A percentile compares a stretch with the other conserved stretches of the same genome.
These are phyloP conservation scores for Yarrowia sp. DNA, from an alignment of 805 yeast genomes.

Conservation along the genomic window DNA sequence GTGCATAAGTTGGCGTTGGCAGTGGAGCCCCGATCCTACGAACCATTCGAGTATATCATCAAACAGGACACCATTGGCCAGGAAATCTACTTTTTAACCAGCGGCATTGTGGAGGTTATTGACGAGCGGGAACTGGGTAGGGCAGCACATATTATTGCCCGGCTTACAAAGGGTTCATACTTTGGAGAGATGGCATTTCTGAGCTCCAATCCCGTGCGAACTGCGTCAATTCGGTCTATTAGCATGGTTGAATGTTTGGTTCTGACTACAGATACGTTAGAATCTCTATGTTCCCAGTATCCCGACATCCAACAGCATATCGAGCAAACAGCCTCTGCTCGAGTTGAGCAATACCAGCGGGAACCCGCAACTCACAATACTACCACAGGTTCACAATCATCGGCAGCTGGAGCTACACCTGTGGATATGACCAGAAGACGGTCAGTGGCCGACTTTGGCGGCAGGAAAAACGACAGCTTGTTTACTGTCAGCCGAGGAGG, in stretches of 20 bases:
- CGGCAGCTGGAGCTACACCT: background rate
- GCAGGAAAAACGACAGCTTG: background rate
- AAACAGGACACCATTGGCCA: conserved; percentile 57
- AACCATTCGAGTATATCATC: conserved; percentile 59
- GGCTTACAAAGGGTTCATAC: conserved; percentile 60
- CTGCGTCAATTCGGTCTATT: conserved; percentile 64
- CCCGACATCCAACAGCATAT: conserved; percentile 60
- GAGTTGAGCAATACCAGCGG: background rate
- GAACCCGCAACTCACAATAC: background rate
- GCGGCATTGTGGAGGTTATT: conserved; percentile 69
- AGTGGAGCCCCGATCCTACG: conserved; percentile 53
- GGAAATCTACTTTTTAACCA: conserved; percentile 63
- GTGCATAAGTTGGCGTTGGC: conserved; percentile 62
- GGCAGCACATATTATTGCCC: conserved; percentile 48
- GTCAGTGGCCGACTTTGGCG: conserved; percentile 2
- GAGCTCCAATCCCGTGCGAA: conserved; percentile 43
- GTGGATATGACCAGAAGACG: conserved; percentile 5
- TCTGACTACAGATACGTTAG: conserved; percentile 53
- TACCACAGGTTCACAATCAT: background rate
- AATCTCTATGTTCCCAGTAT: conserved; percentile 53
- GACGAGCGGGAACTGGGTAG: conserved; percentile 33
- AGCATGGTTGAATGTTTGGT: conserved; percentile 58
- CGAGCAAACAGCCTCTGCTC: conserved; percentile 51
- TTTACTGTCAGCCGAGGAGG: conserved; percentile 11
- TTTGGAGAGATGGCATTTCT: conserved; percentile 78